phyloP scores from a whole-genome alignment of 768 basidiomycete species.

The Saitozyma podzolica region DNA sequence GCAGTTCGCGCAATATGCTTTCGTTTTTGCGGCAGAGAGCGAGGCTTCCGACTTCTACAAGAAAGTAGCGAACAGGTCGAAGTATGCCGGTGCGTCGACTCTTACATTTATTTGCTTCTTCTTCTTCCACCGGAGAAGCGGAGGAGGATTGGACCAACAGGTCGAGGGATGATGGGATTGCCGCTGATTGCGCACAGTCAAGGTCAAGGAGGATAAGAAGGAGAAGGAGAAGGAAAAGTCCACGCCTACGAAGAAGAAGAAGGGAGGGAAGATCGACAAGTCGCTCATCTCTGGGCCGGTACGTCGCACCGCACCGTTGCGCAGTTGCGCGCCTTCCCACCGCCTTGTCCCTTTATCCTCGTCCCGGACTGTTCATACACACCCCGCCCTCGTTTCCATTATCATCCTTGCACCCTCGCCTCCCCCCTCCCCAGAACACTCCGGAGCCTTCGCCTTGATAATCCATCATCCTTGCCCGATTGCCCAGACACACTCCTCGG shows the following conservation, averaged over 20 bases:
- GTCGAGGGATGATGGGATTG: too few relatives aligned
- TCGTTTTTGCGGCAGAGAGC: slow-evolving; percentile 82
- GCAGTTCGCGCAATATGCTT: slow-evolving; percentile 54
- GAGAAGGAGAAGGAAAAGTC: slow-evolving; percentile 23
- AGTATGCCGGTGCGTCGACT: slow-evolving; percentile 57
- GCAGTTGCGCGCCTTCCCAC: too few relatives aligned
- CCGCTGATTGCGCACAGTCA: slow-evolving; percentile 23
- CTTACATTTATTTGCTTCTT: not conserved
- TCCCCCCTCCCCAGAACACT: too few relatives aligned
- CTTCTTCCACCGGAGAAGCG: not conserved
- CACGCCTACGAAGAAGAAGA: slow-evolving; percentile 46
- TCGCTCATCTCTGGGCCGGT: slow-evolving; percentile 81
- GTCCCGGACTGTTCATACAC: too few relatives aligned
- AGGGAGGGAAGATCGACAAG: slow-evolving; percentile 80
- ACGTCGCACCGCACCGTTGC: slow-evolving; percentile 14
- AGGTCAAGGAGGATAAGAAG: slow-evolving; percentile 47
- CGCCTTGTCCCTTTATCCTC: too few relatives aligned
- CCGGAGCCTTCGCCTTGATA: too few relatives aligned
- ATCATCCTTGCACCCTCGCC: too few relatives aligned
- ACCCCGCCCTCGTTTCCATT: too few relatives aligned
- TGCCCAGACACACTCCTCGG: too few relatives aligned
- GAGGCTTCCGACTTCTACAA: slow-evolving; percentile 85
- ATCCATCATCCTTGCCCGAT: too few relatives aligned
- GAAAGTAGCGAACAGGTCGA: slow-evolving; percentile 69
- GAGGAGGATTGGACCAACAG: too few relatives aligned